Evolutionary conservation across 1,284 basidiomycete genomes (phyloP), one percentile per base, ranked within the genome.

Genomic region (Erythrobasidium hasegawianum): DNA sequence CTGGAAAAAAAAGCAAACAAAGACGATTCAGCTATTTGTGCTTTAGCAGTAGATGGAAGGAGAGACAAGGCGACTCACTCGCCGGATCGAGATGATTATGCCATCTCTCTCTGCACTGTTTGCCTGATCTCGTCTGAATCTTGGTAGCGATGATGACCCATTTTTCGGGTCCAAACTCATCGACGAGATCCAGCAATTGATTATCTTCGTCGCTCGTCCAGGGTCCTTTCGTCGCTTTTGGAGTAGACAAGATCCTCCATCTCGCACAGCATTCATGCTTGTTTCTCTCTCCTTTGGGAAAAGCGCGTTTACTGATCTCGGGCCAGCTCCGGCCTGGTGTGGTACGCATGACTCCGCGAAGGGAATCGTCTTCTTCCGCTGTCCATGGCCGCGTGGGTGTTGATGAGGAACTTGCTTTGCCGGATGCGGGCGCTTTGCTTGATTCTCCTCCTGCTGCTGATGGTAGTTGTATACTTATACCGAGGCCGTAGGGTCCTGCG

Each of bases 61-160:
- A n/a, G n/a, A n/a, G 38, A 16, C 14, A 18, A n/a, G n/a, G n/a
- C n/a, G 16, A 66, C 72, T 41, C 22, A 73, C 72, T 75, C 22
- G 59, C 57, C 1, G 74, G 74, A 40, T 75, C 70, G 22, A 75
- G 59, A 49, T 75, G 73, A 55, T 75, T 75, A 54, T 75, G 74
- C 74, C 74, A 75, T 18, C 74, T 61, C 47, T 75, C 74, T 8
- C 74, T 67, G 33, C 74, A 75, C 56, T 75, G 74, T 69, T 75
- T 75, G 20, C 74, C 74, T 9, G 68, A 72, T 24, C 74, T 54
- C 16, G 69, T 68, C 10, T 57, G 59, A 45, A 75, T 69, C 52
- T 73, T 69, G 13, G 45, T 49, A n/a, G 74, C 71, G 27, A 75
- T 75, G 39, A 67, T 60, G 0, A 73, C 74, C 74, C 74, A 75